Conservation (phyloP, 2,329 filamentous ascomycete species). For the Fusarium redolens region DNA sequence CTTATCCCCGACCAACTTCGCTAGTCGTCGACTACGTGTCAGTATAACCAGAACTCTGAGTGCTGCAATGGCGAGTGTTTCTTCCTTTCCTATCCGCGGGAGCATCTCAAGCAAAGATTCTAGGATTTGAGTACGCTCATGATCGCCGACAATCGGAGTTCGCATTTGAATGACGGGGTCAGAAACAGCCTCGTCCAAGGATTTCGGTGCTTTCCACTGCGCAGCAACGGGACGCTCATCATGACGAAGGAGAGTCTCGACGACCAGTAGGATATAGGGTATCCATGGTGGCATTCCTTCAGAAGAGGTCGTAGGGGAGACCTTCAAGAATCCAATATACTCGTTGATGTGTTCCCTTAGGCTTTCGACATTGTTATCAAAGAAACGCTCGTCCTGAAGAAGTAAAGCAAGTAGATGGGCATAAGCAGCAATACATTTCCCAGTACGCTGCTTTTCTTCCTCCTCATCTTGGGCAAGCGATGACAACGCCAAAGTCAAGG, state of each 20-base stretch:
- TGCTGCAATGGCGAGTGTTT: slow-evolving; percentile 83
- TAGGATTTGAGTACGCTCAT: slow-evolving; percentile 78
- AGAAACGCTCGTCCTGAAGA: slow-evolving; percentile 85
- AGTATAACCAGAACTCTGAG: slow-evolving; percentile 87
- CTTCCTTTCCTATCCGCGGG: slow-evolving; percentile 88
- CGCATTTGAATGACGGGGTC: slow-evolving; percentile 69
- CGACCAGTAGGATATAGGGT: slow-evolving; percentile 86
- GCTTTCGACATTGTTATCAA: slow-evolving; percentile 77
- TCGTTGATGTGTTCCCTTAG: slow-evolving; percentile 81
- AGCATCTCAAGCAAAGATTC: slow-evolving; percentile 84
- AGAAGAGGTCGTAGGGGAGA: slow-evolving; percentile 71
- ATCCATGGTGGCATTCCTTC: slow-evolving; percentile 94
- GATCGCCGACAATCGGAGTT: slow-evolving; percentile 66
- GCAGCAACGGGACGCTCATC: slow-evolving; percentile 84
- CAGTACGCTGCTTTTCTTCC: slow-evolving; percentile 72
- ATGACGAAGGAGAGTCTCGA: slow-evolving; percentile 90
- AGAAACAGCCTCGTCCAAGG: slow-evolving; percentile 60
- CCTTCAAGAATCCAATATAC: slow-evolving; percentile 82
- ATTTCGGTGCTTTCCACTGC: slow-evolving; percentile 72
- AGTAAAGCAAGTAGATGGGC: slow-evolving; percentile 91
- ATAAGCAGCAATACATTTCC: slow-evolving; percentile 80
- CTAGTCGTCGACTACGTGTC: slow-evolving; percentile 81
- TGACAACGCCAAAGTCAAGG: slow-evolving; percentile 85
- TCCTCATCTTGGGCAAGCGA: slow-evolving; percentile 72
- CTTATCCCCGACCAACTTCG: slow-evolving; percentile 83